Base-by-base conservation (phyloP, 2,329 filamentous ascomycete genomes). In the Aspergillus quadrilineatus region DNA sequence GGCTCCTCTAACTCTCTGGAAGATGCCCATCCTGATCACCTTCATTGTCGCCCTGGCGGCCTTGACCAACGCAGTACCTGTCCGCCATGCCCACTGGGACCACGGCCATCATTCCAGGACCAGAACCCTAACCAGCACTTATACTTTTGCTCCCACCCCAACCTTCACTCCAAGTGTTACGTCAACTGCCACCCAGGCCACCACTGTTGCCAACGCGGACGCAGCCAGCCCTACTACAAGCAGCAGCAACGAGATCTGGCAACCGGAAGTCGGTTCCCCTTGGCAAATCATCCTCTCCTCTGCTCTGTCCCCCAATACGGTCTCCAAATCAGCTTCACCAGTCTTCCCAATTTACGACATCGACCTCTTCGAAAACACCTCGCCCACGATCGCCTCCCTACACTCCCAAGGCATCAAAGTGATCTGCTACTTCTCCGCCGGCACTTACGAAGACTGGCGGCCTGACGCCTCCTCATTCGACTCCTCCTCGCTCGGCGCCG, bases 371-470 rank as follows among this genome's bases (percentile, higher is more conserved):
- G 75, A 80, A 55, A 83, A 81, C 50, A 7, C n/a, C 39, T 69
- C 74, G 5, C 72, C 75, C 10, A 67, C 34, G 5, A 37, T 37
- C 34, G 10, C 34, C 9, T 10, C 34, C 34, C 34, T 37, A 10
- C 72, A 7, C 78, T 73, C 1, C 14, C 80, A 85, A 39, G 60
- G 63, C 3, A 65, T 77, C 29, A 81, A 82, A 59, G 82, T 89
- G 51, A 86, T 90, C 57, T 91, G 88, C 76, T 91, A 91, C 73
- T 90, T 90, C 75, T 87, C 84, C 51, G 87, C 86, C 0, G 88
- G 88, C 1, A 86, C 83, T 6, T 89, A 82, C 63, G 88, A 91
- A 70, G 68, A 84, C 50, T 84, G 80, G 75, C 80, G 88, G 2
- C 72, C 78, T 0, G 88, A 90, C 67, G 77, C 79, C 15, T 67